Evolutionary conservation across 192 early-diverging fungal genomes (phyloP).

Genomic region (Gamsiella multidivaricata): DNA sequence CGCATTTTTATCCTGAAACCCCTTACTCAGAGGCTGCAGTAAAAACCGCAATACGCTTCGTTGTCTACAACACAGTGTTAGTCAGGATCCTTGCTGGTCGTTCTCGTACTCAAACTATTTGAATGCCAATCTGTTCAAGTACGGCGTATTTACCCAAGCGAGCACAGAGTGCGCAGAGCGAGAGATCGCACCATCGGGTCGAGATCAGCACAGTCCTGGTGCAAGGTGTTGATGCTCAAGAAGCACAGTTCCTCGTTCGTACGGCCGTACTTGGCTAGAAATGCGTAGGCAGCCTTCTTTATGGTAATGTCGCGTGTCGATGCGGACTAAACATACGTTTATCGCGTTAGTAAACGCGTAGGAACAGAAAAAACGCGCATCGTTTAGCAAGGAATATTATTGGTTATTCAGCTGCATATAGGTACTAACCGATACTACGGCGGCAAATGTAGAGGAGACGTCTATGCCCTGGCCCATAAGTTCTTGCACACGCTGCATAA

Average conservation of each 20-base stretch:
- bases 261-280: constrained; percentile 40
- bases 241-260: constrained; percentile 50
- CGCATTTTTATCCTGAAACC: constrained; percentile 52
- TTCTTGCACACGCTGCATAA: constrained; percentile 48
- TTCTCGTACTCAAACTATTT: too few species aligned
- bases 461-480: constrained; percentile 55
- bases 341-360: too few species aligned
- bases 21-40: constrained; percentile 42
- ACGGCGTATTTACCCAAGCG: constrained; percentile 35
- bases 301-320: constrained; percentile 53
- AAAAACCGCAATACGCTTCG: constrained; percentile 45
- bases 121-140: too few species aligned
- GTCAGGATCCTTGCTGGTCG: too few species aligned
- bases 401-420: background rate
- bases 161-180: constrained; percentile 52
- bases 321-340: constrained; percentile 46
- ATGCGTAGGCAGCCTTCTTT: constrained; percentile 50
- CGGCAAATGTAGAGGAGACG: constrained; percentile 53
- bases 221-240: constrained; percentile 54
- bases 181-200: constrained; percentile 53
- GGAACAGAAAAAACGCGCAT: background rate
- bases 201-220: constrained; percentile 50
- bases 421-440: constrained; percentile 46
- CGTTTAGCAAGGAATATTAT: background rate
- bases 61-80: constrained; percentile 24